These are phyloP conservation scores for Candida germanica DNA, from an alignment of 805 yeast species.

Conservation along the genomic window DNA sequence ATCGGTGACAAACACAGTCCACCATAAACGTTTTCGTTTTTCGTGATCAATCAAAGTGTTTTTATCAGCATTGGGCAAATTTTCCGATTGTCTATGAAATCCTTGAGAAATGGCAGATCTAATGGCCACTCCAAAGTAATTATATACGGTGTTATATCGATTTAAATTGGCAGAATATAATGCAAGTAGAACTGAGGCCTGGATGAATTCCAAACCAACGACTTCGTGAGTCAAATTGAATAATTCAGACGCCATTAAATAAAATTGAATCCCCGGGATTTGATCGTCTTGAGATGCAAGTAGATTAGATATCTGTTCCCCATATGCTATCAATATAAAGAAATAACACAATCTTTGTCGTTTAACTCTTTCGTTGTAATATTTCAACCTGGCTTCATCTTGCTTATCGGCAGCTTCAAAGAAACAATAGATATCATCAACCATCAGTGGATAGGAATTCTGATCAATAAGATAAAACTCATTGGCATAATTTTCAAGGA, in stretches of 20 bases:
- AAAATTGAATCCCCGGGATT: constrained; percentile 35
- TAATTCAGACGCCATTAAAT: constrained; percentile 28
- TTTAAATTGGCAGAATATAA: constrained; percentile 36
- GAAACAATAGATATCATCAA: constrained; percentile 12
- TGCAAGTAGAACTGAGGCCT: constrained; percentile 31
- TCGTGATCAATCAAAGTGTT: constrained; percentile 16
- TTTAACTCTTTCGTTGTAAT: constrained; percentile 8
- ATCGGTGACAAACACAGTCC: constrained; percentile 41
- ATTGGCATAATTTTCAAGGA: constrained; percentile 27
- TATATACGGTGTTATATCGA: constrained; percentile 36
- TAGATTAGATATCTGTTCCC: constrained; percentile 28
- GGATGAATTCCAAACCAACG: constrained; percentile 30
- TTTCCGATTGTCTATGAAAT: constrained; percentile 29
- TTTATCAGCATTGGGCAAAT: constrained; percentile 5
- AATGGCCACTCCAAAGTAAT: constrained; percentile 38
- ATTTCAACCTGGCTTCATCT: constrained; percentile 1
- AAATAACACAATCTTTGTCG: constrained; percentile 26
- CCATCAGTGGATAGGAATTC: constrained; percentile 2
- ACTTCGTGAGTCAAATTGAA: constrained; percentile 32
- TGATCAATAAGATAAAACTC: constrained; percentile 35
- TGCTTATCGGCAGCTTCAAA: constrained; percentile 8
- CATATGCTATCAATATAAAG: constrained; percentile 34
- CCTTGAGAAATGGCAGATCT: constrained; percentile 37
- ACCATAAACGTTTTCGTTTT: constrained; percentile 38
- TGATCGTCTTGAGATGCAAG: constrained; percentile 5